Conservation (phyloP, 352 stramenopile genomes). For the Stephanocyclus meneghinianus region DNA sequence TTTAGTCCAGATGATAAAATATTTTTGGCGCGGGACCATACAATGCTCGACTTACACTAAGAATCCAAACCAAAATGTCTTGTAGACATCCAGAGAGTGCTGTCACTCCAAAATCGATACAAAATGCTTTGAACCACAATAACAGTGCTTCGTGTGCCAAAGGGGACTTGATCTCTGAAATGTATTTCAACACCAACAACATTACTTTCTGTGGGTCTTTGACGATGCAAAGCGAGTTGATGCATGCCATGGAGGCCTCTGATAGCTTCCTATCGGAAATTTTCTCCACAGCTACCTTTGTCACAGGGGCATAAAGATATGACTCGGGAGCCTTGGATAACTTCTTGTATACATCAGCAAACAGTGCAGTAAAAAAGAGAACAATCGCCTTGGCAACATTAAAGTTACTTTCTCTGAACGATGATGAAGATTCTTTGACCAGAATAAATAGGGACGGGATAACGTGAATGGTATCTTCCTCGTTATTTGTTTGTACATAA, state of each 20-base stretch:
- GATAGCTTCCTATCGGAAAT: slow-evolving; percentile 80
- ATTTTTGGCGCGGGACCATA: background rate
- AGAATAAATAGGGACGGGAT: slow-evolving; percentile 62
- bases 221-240: slow-evolving; percentile 53
- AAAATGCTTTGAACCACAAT: slow-evolving; percentile 70
- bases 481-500: slow-evolving; percentile 53
- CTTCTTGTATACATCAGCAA: slow-evolving; percentile 46
- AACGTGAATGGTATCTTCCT: slow-evolving; percentile 22
- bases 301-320: slow-evolving; percentile 41
- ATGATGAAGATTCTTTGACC: slow-evolving; percentile 71
- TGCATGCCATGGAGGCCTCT: slow-evolving; percentile 31
- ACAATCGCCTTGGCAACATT: slow-evolving; percentile 78
- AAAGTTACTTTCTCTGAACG: slow-evolving; percentile 84
- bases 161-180: slow-evolving; percentile 72
- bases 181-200: slow-evolving; percentile 32
- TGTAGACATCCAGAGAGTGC: slow-evolving; percentile 50
- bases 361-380: slow-evolving; percentile 69
- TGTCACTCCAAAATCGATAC: slow-evolving; percentile 69
- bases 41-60: slow-evolving; percentile 49
- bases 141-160: slow-evolving; percentile 76
- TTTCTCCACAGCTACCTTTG: slow-evolving; percentile 69
- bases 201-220: slow-evolving; percentile 63
- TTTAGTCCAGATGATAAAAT: slow-evolving; percentile 7
- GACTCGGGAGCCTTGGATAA: slow-evolving; percentile 28
- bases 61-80: slow-evolving; percentile 63